Percentiles rank a stretch among this genome's conserved stretches.
phyloP scores from a whole-genome alignment of 495 filamentous ascomycete genomes.

The Neurospora intermedia region DNA sequence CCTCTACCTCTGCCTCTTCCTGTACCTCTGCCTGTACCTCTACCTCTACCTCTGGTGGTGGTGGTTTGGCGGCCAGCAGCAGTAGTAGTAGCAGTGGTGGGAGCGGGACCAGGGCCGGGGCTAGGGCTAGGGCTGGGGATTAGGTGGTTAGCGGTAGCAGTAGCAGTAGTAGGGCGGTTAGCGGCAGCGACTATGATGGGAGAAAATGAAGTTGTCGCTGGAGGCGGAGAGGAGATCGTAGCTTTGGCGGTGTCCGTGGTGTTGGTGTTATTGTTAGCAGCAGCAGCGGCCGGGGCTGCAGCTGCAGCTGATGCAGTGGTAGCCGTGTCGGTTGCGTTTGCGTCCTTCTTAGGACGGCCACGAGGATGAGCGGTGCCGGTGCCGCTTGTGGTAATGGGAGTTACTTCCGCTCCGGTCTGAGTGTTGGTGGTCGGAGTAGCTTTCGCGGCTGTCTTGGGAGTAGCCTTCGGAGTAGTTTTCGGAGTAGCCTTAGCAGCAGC shows the following conservation, averaged over 20 bases:
- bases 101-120: neutral
- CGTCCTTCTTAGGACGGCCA: neutral
- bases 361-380: neutral
- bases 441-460: neutral
- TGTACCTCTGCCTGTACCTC: too few relatives aligned
- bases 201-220: neutral
- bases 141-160: too few relatives aligned
- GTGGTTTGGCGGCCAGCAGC: neutral
- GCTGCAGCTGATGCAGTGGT: neutral
- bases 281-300: too few relatives aligned
- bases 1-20: too few relatives aligned
- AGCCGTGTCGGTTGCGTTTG: neutral
- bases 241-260: neutral
- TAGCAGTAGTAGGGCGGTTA: too few relatives aligned
- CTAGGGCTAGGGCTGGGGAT: too few relatives aligned
- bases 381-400: neutral
- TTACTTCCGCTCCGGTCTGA: neutral
- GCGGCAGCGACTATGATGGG: neutral
- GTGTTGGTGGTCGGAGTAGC: neutral
- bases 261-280: neutral
- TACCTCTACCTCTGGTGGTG: neutral
- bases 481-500: neutral
- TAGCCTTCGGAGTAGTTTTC: neutral
- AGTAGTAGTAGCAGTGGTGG: neutral
- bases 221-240: neutral